Evolutionary conservation across 805 yeast genomes (phyloP).

Genomic region (Candida coquimbonensis): DNA sequence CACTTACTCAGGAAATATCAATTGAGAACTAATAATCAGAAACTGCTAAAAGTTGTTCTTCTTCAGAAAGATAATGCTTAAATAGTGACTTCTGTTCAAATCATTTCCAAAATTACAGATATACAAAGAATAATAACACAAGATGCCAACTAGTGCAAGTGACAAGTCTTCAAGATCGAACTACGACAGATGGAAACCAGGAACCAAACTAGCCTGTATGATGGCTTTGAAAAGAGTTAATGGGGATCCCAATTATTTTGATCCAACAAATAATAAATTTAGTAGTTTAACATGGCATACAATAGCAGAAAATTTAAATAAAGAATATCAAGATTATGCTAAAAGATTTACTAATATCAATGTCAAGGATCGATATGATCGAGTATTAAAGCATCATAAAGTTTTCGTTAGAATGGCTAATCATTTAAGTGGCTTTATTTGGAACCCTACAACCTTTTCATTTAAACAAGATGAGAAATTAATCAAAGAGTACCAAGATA

Average conservation of each 20-base stretch:
- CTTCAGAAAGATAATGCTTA: no score
- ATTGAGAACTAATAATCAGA: no score
- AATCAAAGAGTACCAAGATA: constrained; percentile 10
- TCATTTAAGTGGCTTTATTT: constrained; percentile 14
- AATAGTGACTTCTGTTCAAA: no score
- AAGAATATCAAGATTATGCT: constrained; percentile 20
- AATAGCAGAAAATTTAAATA: constrained; percentile 21
- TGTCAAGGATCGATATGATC: constrained; percentile 22
- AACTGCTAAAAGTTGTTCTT: no score
- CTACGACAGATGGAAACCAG: constrained; percentile 24
- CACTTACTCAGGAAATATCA: no score
- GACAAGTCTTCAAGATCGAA: constrained; percentile 10
- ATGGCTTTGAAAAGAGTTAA: constrained; percentile 16
- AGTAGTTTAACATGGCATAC: constrained; percentile 20
- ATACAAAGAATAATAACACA: not conserved
- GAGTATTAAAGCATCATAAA: constrained; percentile 21
- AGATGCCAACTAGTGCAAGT: no score
- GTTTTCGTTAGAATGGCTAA: constrained; percentile 20
- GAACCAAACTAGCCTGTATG: constrained; percentile 23
- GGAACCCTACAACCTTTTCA: constrained; percentile 19
- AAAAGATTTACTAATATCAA: constrained; percentile 23
- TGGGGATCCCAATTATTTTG: constrained; percentile 16
- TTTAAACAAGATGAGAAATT: constrained; percentile 14
- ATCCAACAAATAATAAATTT: constrained; percentile 10
- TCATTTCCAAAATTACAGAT: not conserved